Percentiles rank a stretch among this genome's conserved stretches.
phyloP scores from a whole-genome alignment of 805 yeast species.

The Candida berthetii region DNA sequence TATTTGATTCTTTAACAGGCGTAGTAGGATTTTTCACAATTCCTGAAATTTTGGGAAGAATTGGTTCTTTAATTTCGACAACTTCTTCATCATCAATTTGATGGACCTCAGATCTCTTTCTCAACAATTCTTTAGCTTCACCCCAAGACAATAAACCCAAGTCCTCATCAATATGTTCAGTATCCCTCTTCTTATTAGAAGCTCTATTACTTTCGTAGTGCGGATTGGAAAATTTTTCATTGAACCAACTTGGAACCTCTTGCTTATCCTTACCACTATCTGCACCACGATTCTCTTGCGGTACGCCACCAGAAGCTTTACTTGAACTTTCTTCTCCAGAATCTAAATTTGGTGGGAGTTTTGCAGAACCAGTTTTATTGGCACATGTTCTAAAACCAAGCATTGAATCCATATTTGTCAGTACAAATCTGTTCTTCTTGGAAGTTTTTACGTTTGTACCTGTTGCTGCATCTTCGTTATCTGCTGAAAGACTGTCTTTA shows the following conservation, averaged over 20 bases:
- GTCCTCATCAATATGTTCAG: not conserved
- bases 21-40: not conserved
- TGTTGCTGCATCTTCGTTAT: too few species aligned
- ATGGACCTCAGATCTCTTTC: slow-evolving; percentile 5
- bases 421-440: not conserved
- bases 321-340: not conserved
- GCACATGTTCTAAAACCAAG: not conserved
- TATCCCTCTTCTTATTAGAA: not conserved
- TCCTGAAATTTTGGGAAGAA: not conserved
- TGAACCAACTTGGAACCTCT: slow-evolving; percentile 25
- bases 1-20: slow-evolving; percentile 8
- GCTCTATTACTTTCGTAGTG: not conserved
- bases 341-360: not conserved
- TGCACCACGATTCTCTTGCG: not conserved
- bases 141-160: slow-evolving; percentile 36
- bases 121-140: slow-evolving; percentile 33
- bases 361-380: not conserved
- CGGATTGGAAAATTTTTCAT: slow-evolving; percentile 4
- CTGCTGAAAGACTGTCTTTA: too few species aligned
- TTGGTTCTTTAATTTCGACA: not conserved
- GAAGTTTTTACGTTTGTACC: too few species aligned
- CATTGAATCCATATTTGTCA: not conserved
- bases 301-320: not conserved
- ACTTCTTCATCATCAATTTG: not conserved
- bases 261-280: not conserved